Percentiles rank a stretch among this genome's conserved stretches.
Evolutionary conservation across 2,329 filamentous ascomycete genomes (phyloP).

Genomic region (Talaromyces sp.): DNA sequence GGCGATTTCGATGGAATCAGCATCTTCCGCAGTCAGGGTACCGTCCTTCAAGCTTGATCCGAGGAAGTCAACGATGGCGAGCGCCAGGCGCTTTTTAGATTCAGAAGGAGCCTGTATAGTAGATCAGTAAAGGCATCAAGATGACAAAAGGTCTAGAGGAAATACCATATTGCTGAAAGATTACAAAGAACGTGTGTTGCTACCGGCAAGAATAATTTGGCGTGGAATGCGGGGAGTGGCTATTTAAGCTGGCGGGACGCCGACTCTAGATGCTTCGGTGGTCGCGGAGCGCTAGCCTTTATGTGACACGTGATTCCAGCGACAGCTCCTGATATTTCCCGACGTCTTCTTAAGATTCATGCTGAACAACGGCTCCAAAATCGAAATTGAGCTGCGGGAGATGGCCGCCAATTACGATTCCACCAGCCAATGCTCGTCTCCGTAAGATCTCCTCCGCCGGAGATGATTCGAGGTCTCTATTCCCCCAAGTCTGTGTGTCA

Average conservation of each 20-base stretch:
- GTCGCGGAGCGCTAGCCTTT: background rate
- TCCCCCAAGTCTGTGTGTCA: slow-evolving; percentile 23
- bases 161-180: slow-evolving; percentile 16
- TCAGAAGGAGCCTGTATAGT: slow-evolving; percentile 41
- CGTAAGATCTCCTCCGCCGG: slow-evolving; percentile 25
- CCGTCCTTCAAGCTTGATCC: slow-evolving; percentile 79
- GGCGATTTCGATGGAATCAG: slow-evolving; percentile 90
- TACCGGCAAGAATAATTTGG: slow-evolving; percentile 7
- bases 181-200: slow-evolving; percentile 1
- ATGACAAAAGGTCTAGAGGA: background rate
- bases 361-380: background rate
- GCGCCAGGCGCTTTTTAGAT: slow-evolving; percentile 82
- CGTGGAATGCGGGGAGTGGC: slow-evolving; percentile 19
- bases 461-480: slow-evolving; percentile 38
- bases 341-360: background rate
- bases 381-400: slow-evolving; percentile 16
- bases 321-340: slow-evolving; percentile 2
- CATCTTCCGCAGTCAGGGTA: slow-evolving; percentile 80
- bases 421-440: slow-evolving; percentile 24
- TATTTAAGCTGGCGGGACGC: slow-evolving; percentile 11
- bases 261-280: slow-evolving; percentile 20
- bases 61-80: slow-evolving; percentile 96
- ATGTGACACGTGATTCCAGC: slow-evolving; percentile 19
- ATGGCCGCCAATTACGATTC: slow-evolving; percentile 25
- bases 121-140: background rate